Evolutionary conservation across 2,329 filamentous ascomycete species (phyloP), one percentile per base, ranked within the genome.

Genomic region (Biscogniauxia sp.): DNA sequence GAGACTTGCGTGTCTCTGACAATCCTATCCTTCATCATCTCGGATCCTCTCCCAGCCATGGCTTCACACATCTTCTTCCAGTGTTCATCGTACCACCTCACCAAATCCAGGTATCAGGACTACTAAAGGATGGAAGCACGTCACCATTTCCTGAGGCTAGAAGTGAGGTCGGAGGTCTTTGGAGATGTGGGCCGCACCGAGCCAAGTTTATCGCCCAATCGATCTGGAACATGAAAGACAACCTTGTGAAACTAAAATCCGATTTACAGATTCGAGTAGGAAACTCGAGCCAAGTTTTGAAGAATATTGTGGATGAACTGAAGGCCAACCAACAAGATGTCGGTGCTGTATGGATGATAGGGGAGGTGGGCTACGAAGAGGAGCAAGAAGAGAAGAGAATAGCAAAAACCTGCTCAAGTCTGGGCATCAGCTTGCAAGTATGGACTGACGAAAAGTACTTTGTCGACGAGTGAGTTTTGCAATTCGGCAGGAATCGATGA

Each of bases 371-470:
- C 0, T 80, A 80, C 2, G 91, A 94, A 67, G 91, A 94, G 72
- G 81, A 83, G 60, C 73, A 76, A 4, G 89, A 93, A 57, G 87
- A 92, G 67, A 74, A 78, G 20, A 77, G 77, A 0, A 78, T 91
- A 1, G 78, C 80, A 26, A 71, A 76, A 0, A 70, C 85, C 0
- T 87, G 89, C 58, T 74, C 81, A 20, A 72, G 80, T 13, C 75
- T 80, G 2, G 79, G 78, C 0, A 78, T 87, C 3, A 80, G 85
- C 1, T 91, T 92, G 72, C 84, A 84, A 70, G 61, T 87, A 0
- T 93, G 87, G 85, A 74, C 75, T 0, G 90, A 94, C 67, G 90
- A 93, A 73, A 94, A 93, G 72, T 93, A 91, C 67, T 88, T 88
- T 61, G 80, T 93, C 55, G 88, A 93, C 68, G 89, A 93, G 91